Evolutionary conservation across 2,329 filamentous ascomycete species (phyloP), one percentile per base, ranked within the genome.

Genomic region (Fusarium sp.): DNA sequence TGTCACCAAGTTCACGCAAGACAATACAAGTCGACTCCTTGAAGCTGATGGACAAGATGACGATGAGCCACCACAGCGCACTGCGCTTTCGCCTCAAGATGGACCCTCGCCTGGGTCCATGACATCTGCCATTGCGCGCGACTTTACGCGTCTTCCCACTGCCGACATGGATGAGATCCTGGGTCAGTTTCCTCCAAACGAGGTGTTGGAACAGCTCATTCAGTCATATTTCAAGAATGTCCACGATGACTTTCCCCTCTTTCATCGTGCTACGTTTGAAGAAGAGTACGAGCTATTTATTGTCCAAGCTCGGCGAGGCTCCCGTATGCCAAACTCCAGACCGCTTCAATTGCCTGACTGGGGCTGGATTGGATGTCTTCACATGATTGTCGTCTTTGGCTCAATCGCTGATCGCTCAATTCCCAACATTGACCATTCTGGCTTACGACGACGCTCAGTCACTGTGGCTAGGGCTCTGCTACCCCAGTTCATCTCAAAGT

Each of bases 311-410:
- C 59, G 72, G 18, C 31, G 54, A 1, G 36, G 37, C 8, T 45
- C 51, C 18, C 56, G 51, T 26, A 31, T 54, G 12, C 40, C 38
- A 34, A 66, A 31, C 36, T 58, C 57, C 16, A 56, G 36, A 52
- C 56, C 63, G 1, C 46, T 65, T 41, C 55, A 51, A 2, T 52
- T 66, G 6, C 71, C 72, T 2, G 78, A 80, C 38, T 74, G 74
- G 64, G 78, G 77, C 12, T 78, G 77, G 76, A 70, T 79, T 16
- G 77, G 75, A 5, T 78, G 77, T 54, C 72, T 80, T 30, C 75
- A 80, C 9, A 80, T 80, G 78, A 77, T 80, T 55, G 69, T 77
- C 30, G 79, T 76, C 13, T 78, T 80, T 42, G 78, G 78, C 0
- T 78, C 77, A 13, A 75, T 80, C 12, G 72, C 74, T 15, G 64